Evolutionary conservation across 306 rosid genomes (phyloP).

Genomic region (Quercus dentata): DNA sequence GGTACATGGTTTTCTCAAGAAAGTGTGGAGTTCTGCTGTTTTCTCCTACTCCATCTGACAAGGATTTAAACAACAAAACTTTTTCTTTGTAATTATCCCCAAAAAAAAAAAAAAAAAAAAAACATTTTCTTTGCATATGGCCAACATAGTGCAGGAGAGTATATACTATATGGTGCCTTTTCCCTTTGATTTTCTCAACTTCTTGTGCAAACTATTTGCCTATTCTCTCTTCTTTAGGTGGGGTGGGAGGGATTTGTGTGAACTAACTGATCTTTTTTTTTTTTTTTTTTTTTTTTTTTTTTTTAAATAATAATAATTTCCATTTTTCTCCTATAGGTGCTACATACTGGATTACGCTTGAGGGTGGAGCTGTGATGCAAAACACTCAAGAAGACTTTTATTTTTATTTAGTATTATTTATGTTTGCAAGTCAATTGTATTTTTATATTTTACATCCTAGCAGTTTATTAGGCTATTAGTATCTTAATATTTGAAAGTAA

Average conservation of each 20-base stretch:
- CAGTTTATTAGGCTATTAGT: too few relatives aligned
- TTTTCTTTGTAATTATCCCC: neutral
- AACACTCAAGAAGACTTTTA: too few relatives aligned
- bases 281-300: neutral
- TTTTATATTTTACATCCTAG: too few relatives aligned
- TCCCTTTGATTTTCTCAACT: neutral
- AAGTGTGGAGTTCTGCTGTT: neutral
- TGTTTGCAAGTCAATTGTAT: too few relatives aligned
- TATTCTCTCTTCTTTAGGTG: neutral
- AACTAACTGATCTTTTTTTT: conserved; percentile 2
- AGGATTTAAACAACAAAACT: neutral
- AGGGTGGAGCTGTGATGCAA: conserved; percentile 68
- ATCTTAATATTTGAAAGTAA: too few relatives aligned
- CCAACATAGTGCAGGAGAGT: neutral
- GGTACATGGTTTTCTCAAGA: too few relatives aligned
- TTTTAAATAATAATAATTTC: neutral
- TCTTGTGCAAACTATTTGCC: neutral
- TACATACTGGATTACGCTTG: conserved; percentile 82
- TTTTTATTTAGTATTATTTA: too few relatives aligned
- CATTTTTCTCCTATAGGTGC: conserved; percentile 43
- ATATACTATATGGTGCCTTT: neutral
- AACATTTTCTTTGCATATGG: neutral
- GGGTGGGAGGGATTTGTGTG: conserved; percentile 16
- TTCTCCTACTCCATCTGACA: neutral
- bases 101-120: too few relatives aligned